Evolutionary conservation across 306 rosid species (phyloP).

Genomic region (Ormosia semicastrata): DNA sequence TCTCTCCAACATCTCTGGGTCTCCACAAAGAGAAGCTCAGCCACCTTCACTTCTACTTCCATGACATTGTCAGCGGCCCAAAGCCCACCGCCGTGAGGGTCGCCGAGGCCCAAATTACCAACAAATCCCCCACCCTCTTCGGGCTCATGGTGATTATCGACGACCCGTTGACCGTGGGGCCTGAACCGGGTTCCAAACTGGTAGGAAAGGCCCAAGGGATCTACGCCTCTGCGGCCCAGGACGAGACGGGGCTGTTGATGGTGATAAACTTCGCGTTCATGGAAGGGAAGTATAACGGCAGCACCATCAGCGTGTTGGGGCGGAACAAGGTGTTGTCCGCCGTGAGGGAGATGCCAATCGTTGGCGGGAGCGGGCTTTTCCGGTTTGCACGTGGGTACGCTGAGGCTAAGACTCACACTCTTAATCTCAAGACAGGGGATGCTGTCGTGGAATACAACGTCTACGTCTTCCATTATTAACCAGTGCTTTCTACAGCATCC

Average conservation of each 20-base stretch:
- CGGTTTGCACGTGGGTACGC: slow-evolving; percentile 59
- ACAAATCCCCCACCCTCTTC: slow-evolving; percentile 34
- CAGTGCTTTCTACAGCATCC: not conserved
- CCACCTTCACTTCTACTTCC: slow-evolving; percentile 69
- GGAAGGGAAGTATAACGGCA: slow-evolving; percentile 28
- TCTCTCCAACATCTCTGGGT: slow-evolving; percentile 25
- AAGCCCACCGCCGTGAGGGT: slow-evolving; percentile 43
- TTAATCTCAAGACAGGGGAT: slow-evolving; percentile 23
- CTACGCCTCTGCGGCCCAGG: slow-evolving; percentile 40
- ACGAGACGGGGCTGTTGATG: slow-evolving; percentile 9
- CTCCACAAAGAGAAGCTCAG: slow-evolving; percentile 47
- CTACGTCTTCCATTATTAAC: slow-evolving; percentile 45
- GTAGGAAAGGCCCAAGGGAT: slow-evolving; percentile 66
- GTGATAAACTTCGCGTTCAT: slow-evolving; percentile 20
- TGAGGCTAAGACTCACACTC: slow-evolving; percentile 30
- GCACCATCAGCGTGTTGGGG: slow-evolving; percentile 31
- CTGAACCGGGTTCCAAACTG: slow-evolving; percentile 29
- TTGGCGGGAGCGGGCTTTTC: slow-evolving; percentile 48
- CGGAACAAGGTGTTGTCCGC: not conserved
- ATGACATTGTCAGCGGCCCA: slow-evolving; percentile 49
- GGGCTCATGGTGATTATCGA: slow-evolving; percentile 40
- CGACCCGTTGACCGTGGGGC: slow-evolving; percentile 48
- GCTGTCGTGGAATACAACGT: slow-evolving; percentile 49
- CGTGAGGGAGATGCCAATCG: slow-evolving; percentile 31
- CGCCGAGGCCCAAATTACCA: slow-evolving; percentile 36